phyloP scores from a whole-genome alignment of 495 filamentous ascomycete species.

The Aspergillus ostianus region DNA sequence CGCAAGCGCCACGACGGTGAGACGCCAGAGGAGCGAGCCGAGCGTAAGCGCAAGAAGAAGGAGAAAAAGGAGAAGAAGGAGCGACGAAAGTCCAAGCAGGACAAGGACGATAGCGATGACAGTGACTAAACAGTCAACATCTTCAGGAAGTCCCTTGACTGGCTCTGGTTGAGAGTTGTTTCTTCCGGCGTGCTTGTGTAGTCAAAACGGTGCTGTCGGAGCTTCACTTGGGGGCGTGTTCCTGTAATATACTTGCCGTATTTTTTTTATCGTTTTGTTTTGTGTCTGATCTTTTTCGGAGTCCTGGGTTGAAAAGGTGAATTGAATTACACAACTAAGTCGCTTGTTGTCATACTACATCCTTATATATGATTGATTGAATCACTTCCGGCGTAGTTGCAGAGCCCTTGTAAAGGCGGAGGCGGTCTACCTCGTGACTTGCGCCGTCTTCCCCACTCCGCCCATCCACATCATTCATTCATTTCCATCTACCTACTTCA shows the following conservation, averaged over 20 bases:
- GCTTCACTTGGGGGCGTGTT: slow-evolving; percentile 23
- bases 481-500: no score
- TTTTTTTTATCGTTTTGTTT: slow-evolving; percentile 27
- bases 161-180: slow-evolving; percentile 8
- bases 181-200: slow-evolving; percentile 4
- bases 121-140: slow-evolving; percentile 44
- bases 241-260: slow-evolving; percentile 40
- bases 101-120: slow-evolving; percentile 56
- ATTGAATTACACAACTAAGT: slow-evolving; percentile 21
- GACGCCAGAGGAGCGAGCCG: slow-evolving; percentile 71
- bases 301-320: slow-evolving; percentile 47
- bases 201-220: slow-evolving; percentile 3
- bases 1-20: slow-evolving; percentile 81
- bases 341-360: slow-evolving; percentile 16
- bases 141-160: slow-evolving; percentile 30
- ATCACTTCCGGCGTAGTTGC: background rate
- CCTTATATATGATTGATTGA: background rate
- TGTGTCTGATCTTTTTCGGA: slow-evolving; percentile 31
- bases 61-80: slow-evolving; percentile 71
- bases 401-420: no score
- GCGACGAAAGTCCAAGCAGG: slow-evolving; percentile 61
- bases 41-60: slow-evolving; percentile 74
- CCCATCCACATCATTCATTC: background rate
- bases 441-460: background rate
- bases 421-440: background rate